These are phyloP conservation scores for Euphorbia peplus DNA, from an alignment of 345 rosid genomes.

Conservation along the genomic window DNA sequence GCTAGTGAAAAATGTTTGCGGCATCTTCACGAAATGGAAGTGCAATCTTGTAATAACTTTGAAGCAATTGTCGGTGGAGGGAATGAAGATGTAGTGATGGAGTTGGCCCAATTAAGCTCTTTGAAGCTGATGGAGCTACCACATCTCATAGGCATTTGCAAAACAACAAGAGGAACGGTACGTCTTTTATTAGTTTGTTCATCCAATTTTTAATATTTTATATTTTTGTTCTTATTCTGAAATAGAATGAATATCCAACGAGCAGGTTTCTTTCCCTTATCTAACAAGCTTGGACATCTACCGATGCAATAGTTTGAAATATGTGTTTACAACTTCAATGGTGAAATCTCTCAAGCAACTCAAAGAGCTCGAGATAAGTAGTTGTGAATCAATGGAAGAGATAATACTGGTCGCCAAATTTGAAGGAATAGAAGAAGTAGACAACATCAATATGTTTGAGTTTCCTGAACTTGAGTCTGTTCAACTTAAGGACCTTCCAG, in stretches of 20 bases:
- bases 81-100: neutral
- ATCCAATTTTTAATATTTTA: no score
- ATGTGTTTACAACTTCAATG: neutral
- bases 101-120: no score
- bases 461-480: neutral
- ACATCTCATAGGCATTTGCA: no score
- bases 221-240: no score
- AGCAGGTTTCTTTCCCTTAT: conserved; percentile 11
- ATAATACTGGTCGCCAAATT: neutral
- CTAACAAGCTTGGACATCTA: neutral
- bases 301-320: no score
- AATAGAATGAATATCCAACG: neutral
- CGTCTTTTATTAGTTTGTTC: no score
- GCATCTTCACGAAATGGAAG: conserved; percentile 10
- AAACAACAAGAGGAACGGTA: no score
- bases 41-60: conserved; percentile 10
- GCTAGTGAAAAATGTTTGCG: conserved; percentile 6
- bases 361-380: neutral
- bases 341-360: neutral
- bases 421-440: neutral
- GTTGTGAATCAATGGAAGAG: neutral
- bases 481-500: neutral
- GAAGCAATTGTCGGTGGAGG: conserved; percentile 4
- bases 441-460: neutral
- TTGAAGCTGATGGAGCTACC: no score